Percentiles rank a stretch among this genome's conserved stretches.
Conservation (phyloP, 192 early-diverging fungal genomes). For the Bifiguratus adelaidae region DNA sequence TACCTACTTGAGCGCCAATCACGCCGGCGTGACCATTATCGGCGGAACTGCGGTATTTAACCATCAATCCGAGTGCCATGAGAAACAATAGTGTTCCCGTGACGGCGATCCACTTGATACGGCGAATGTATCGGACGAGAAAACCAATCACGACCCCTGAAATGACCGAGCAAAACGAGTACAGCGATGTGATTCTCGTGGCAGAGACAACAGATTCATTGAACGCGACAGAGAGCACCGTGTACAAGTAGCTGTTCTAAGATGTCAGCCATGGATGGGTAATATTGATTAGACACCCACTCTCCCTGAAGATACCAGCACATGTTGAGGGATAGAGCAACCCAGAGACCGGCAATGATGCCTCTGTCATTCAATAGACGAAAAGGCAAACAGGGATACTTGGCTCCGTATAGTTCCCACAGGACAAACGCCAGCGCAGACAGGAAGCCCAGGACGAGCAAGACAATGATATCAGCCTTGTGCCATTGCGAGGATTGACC, state of each 20-base stretch:
- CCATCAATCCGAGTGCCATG: constrained; percentile 1
- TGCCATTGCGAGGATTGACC: background rate
- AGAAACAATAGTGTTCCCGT: background rate
- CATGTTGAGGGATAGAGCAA: constrained; percentile 3
- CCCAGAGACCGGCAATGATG: background rate
- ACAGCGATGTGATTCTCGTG: constrained; percentile 1
- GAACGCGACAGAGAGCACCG: constrained; percentile 1
- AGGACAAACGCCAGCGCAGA: background rate
- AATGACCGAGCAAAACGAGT: background rate
- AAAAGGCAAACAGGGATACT: background rate
- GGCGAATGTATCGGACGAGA: constrained; percentile 1
- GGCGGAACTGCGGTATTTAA: background rate
- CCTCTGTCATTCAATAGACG: background rate
- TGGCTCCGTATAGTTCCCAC: background rate
- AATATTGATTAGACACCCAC: background rate
- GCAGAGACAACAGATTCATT: constrained; percentile 2
- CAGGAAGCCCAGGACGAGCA: background rate
- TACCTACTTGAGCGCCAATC: constrained; percentile 2
- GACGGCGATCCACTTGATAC: constrained; percentile 2
- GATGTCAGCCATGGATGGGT: background rate
- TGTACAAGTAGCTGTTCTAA: background rate
- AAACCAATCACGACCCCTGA: background rate
- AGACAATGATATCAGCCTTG: background rate
- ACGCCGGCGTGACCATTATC: constrained; percentile 4
- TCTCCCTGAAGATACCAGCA: constrained; percentile 3